A percentile compares a stretch with the other conserved stretches of the same genome.
Evolutionary conservation across 2,329 filamentous ascomycete species (phyloP).

Genomic region (Coniella vitis): DNA sequence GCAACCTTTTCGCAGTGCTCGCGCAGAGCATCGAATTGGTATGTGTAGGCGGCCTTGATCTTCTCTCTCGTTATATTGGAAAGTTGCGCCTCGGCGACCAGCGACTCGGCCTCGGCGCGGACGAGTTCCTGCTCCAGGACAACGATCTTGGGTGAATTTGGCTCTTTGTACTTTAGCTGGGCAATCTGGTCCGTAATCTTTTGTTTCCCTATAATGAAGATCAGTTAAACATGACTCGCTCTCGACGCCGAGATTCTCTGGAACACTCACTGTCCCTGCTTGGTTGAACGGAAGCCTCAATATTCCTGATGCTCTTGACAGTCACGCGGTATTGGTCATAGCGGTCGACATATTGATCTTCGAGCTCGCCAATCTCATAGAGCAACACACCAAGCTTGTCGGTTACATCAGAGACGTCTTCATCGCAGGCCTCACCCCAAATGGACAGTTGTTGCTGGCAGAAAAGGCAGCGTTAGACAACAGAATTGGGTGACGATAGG

Average conservation of each 20-base stretch:
- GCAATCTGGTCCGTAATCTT: slow-evolving; percentile 99
- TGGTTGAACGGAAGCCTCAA: slow-evolving; percentile 95
- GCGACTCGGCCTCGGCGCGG: slow-evolving; percentile 95
- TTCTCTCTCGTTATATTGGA: slow-evolving; percentile 99
- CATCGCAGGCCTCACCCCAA: slow-evolving; percentile 93
- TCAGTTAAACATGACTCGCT: background rate
- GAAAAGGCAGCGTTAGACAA: slow-evolving; percentile 13
- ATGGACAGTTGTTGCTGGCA: slow-evolving; percentile 92
- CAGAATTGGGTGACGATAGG: background rate
- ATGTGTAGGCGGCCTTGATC: slow-evolving; percentile 95
- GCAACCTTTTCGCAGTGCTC: slow-evolving; percentile 98
- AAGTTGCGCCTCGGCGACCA: slow-evolving; percentile 94
- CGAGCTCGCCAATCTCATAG: slow-evolving; percentile 96
- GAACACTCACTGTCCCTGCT: slow-evolving; percentile 81
- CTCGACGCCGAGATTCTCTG: background rate
- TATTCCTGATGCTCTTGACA: slow-evolving; percentile 99
- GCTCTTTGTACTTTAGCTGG: slow-evolving; percentile 99
- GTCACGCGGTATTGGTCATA: slow-evolving; percentile 99
- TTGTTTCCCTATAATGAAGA: slow-evolving; percentile 68
- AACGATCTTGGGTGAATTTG: slow-evolving; percentile 94
- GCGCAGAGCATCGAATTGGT: slow-evolving; percentile 94
- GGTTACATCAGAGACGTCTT: slow-evolving; percentile 97
- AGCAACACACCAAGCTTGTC: slow-evolving; percentile 97
- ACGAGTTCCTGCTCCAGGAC: slow-evolving; percentile 98
- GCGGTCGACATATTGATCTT: slow-evolving; percentile 96